phyloP scores from a whole-genome alignment of 2,329 filamentous ascomycete species.

The Rhynchosporium graminicola region DNA sequence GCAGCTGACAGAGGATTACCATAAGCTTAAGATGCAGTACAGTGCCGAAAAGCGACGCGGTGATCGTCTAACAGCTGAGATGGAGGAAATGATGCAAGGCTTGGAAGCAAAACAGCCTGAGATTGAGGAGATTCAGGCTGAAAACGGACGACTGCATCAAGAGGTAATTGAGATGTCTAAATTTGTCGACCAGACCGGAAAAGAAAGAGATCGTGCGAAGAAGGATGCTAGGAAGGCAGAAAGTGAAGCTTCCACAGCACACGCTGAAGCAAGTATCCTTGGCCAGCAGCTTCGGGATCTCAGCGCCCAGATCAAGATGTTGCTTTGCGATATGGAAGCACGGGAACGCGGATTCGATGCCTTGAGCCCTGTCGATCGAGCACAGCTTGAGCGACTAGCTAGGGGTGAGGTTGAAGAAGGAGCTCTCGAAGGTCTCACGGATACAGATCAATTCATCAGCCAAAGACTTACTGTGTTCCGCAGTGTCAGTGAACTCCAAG shows the following conservation, averaged over 20 bases:
- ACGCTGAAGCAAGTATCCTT: conserved; percentile 74
- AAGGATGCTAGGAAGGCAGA: conserved; percentile 80
- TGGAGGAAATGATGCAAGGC: conserved; percentile 84
- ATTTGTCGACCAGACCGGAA: conserved; percentile 77
- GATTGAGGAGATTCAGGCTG: conserved; percentile 79
- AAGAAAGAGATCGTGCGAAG: conserved; percentile 75
- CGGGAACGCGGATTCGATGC: conserved; percentile 76
- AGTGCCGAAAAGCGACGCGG: conserved; percentile 73
- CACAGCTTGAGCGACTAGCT: conserved; percentile 76
- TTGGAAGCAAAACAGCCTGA: conserved; percentile 86
- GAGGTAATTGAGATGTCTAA: conserved; percentile 85
- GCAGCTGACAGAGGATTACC: conserved; percentile 64
- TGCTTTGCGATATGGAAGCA: conserved; percentile 83
- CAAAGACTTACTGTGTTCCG: conserved; percentile 89
- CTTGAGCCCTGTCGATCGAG: conserved; percentile 69
- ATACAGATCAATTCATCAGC: conserved; percentile 86
- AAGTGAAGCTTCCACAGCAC: conserved; percentile 63
- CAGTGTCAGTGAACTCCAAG: conserved; percentile 78
- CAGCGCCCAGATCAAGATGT: conserved; percentile 84
- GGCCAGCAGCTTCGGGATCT: conserved; percentile 87
- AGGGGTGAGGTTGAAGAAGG: conserved; percentile 73
- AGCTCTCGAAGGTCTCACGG: conserved; percentile 71
- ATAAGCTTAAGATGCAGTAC: conserved; percentile 70
- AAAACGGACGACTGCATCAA: conserved; percentile 76
- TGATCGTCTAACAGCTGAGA: conserved; percentile 70